These are phyloP conservation scores for Phylloporus arenicola DNA, from an alignment of 768 basidiomycete genomes.

Conservation along the genomic window DNA sequence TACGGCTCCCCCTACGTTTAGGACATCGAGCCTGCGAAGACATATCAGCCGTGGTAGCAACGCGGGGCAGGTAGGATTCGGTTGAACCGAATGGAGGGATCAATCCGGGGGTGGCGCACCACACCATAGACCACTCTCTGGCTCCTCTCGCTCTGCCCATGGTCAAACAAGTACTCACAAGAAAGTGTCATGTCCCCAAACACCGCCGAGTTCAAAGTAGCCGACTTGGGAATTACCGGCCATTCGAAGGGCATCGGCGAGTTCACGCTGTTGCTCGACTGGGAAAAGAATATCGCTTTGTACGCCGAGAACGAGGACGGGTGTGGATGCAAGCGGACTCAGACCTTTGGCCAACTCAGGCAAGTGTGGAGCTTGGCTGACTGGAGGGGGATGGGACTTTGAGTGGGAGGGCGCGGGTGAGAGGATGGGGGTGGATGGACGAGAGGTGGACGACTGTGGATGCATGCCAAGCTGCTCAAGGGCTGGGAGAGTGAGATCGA, in stretches of 20 bases:
- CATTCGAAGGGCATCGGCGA: constrained; percentile 87
- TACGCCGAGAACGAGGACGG: constrained; percentile 84
- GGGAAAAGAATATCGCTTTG: constrained; percentile 97
- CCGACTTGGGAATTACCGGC: constrained; percentile 85
- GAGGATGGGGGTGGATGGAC: constrained; percentile 14
- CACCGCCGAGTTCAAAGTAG: constrained; percentile 96
- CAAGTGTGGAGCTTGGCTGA: constrained; percentile 70
- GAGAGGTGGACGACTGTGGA: constrained; percentile 15
- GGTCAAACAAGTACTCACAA: constrained; percentile 49
- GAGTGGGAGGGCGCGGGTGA: constrained; percentile 43
- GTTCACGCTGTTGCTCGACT: constrained; percentile 93
- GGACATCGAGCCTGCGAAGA: constrained; percentile 62
- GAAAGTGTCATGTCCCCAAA: constrained; percentile 99
- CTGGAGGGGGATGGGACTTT: constrained; percentile 68
- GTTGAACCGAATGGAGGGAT: neutral
- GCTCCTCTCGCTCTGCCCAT: neutral
- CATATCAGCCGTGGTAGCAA: constrained; percentile 2
- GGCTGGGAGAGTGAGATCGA: constrained; percentile 84
- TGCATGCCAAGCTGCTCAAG: constrained; percentile 63
- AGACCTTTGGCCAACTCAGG: constrained; percentile 76
- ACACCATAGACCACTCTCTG: neutral
- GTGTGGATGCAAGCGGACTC: constrained; percentile 65
- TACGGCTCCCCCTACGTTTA: constrained; percentile 88
- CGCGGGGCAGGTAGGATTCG: neutral
- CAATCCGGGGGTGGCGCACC: constrained; percentile 1